A percentile compares a stretch with the other conserved stretches of the same genome.
Conservation (phyloP, 345 rosid genomes). For the Lepidium didymum region DNA sequence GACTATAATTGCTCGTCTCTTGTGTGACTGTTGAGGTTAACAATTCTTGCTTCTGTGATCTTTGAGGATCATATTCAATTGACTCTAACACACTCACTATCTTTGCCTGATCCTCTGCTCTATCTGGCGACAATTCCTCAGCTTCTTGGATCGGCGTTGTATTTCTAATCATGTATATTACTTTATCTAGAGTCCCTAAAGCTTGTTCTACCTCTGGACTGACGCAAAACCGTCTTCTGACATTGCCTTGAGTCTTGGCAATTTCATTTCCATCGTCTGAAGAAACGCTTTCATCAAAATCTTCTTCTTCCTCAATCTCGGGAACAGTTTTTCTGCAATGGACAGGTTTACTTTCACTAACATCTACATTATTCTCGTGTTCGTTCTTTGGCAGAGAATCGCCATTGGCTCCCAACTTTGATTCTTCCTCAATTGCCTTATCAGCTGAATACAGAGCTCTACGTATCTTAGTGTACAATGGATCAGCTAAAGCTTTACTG, state of each 20-base stretch:
- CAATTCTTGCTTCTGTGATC: conserved; percentile 4
- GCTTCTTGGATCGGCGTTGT: conserved; percentile 22
- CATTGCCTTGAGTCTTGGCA: conserved; percentile 9
- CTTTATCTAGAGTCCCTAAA: conserved; percentile 68
- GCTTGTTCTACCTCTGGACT: conserved; percentile 73
- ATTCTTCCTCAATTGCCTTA: conserved; percentile 1
- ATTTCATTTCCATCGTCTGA: conserved; percentile 13
- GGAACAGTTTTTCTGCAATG: conserved; percentile 24
- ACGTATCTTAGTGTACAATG: conserved; percentile 52
- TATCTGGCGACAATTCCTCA: conserved; percentile 24
- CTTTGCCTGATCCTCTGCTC: conserved; percentile 4
- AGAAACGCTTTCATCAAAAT: conserved; percentile 16
- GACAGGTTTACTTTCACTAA: conserved; percentile 3
- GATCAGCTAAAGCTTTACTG: conserved; percentile 52
- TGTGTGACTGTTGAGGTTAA: background rate
- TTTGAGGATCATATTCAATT: conserved; percentile 3
- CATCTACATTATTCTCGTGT: background rate
- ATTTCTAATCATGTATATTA: conserved; percentile 44
- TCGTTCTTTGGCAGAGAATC: background rate
- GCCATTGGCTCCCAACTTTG: background rate
- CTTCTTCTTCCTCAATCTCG: conserved; percentile 62
- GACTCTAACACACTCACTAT: background rate
- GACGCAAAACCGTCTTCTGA: conserved; percentile 28
- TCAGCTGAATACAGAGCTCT: conserved; percentile 40
- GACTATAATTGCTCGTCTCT: background rate